phyloP scores from a whole-genome alignment of 768 basidiomycete species.

The Basidioascus undulatus region DNA sequence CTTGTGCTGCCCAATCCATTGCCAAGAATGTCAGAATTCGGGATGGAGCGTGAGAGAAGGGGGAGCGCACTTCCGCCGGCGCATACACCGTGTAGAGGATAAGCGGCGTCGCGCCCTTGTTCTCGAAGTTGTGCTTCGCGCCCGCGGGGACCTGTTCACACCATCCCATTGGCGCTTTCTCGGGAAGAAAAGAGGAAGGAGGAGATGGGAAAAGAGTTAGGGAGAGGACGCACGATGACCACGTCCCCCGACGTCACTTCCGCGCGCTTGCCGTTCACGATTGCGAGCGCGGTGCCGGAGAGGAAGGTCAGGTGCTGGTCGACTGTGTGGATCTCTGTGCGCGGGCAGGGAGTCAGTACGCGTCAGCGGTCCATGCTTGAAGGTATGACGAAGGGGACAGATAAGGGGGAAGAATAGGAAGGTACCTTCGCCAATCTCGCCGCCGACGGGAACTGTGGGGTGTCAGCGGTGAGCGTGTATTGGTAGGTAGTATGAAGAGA shows the following conservation, averaged over 20 bases:
- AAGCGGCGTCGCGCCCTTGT: slow-evolving; percentile 18
- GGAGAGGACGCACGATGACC: slow-evolving; percentile 21
- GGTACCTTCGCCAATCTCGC: slow-evolving; percentile 21
- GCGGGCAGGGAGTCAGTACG: neutral
- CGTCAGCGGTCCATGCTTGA: neutral
- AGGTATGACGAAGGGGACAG: neutral
- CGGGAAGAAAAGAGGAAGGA: no score
- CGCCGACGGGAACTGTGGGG: slow-evolving; percentile 20
- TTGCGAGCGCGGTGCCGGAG: slow-evolving; percentile 18
- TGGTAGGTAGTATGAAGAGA: no score
- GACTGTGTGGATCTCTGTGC: slow-evolving; percentile 17
- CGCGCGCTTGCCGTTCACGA: slow-evolving; percentile 21
- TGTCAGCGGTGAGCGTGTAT: no score
- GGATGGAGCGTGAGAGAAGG: slow-evolving; percentile 10
- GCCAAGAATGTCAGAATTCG: no score
- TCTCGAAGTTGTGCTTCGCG: slow-evolving; percentile 12
- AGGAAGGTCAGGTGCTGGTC: slow-evolving; percentile 22
- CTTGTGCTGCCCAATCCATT: no score
- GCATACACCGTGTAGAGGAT: slow-evolving; percentile 18
- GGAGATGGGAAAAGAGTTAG: no score
- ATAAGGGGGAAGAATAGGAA: slow-evolving; percentile 4
- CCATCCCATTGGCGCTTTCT: no score
- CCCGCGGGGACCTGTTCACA: neutral
- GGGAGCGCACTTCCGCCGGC: slow-evolving; percentile 4
- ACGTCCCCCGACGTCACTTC: slow-evolving; percentile 20